A percentile compares a stretch with the other conserved stretches of the same genome.
Evolutionary conservation across 306 rosid genomes (phyloP).

Genomic region (Rosa chinensis): DNA sequence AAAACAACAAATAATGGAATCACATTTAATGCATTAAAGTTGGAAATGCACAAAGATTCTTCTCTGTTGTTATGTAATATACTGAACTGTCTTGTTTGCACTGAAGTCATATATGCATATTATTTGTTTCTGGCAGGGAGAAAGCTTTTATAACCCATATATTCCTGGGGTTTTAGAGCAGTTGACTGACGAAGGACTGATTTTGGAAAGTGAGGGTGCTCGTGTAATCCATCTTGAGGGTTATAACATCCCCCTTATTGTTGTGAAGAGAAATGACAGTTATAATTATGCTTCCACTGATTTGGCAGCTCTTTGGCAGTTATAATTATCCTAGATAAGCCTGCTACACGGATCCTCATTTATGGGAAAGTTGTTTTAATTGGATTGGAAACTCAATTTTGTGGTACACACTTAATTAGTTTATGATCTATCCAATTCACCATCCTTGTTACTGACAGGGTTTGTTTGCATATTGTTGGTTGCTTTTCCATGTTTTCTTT

Average conservation of each 20-base stretch:
- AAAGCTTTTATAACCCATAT: conserved; percentile 87
- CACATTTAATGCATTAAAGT: neutral
- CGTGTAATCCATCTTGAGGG: conserved; percentile 77
- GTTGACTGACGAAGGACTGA: conserved; percentile 56
- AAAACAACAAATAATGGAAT: neutral
- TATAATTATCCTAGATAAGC: too few species aligned
- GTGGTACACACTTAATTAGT: too few species aligned
- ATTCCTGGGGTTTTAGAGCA: conserved; percentile 73
- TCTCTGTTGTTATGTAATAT: neutral
- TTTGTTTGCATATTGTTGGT: neutral
- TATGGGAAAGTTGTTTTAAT: too few species aligned
- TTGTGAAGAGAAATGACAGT: conserved; percentile 96
- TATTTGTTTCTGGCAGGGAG: conserved; percentile 64
- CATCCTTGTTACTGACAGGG: neutral
- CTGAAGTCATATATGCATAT: neutral
- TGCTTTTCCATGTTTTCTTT: neutral
- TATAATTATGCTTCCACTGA: conserved; percentile 94
- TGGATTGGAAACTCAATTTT: too few species aligned
- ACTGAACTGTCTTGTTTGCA: neutral
- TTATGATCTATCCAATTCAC: too few species aligned
- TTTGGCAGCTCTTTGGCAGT: conserved; percentile 74
- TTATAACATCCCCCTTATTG: conserved; percentile 77
- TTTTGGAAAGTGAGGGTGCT: conserved; percentile 87
- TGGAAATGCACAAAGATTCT: neutral
- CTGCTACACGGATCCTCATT: too few species aligned